These are phyloP conservation scores for Phaseolus coccineus DNA, from an alignment of 331 rosid genomes.

Conservation along the genomic window DNA sequence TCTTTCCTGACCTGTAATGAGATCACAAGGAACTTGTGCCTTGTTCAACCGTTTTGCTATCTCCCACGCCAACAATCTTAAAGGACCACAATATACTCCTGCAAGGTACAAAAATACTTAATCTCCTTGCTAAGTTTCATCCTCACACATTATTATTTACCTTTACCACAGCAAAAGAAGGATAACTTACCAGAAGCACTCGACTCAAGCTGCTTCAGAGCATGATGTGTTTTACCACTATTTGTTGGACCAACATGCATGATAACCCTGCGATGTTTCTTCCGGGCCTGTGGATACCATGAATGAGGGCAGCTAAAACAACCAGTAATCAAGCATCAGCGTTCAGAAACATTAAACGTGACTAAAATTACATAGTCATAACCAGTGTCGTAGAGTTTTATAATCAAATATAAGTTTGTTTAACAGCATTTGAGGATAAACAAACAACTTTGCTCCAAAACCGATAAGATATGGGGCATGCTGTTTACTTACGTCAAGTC, in stretches of 20 bases:
- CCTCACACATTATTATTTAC: conserved; percentile 30
- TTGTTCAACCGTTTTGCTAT: conserved; percentile 90
- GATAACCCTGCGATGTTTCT: conserved; percentile 76
- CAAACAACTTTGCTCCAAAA: conserved; percentile 27
- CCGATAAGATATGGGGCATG: conserved; percentile 30
- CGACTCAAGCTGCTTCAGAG: conserved; percentile 81
- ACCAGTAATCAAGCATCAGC: conserved; percentile 34
- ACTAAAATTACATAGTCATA: conserved; percentile 18
- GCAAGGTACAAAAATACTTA: conserved; percentile 45
- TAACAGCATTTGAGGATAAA: conserved; percentile 22
- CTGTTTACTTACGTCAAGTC: conserved; percentile 81
- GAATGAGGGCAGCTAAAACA: conserved; percentile 81
- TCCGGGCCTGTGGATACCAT: conserved; percentile 92
- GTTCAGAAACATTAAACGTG: neutral
- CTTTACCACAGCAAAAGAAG: conserved; percentile 27
- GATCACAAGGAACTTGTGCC: conserved; percentile 88
- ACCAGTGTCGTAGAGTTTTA: conserved; percentile 23
- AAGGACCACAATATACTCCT: conserved; percentile 96
- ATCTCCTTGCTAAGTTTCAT: conserved; percentile 19
- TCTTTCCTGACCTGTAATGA: conserved; percentile 92
- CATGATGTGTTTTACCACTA: conserved; percentile 93
- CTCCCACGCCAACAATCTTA: conserved; percentile 99
- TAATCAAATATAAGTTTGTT: neutral
- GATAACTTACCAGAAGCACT: conserved; percentile 80
- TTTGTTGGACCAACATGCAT: conserved; percentile 98